Base-by-base conservation (phyloP, 192 early-diverging fungal species). In the Coemansia asiatica region DNA sequence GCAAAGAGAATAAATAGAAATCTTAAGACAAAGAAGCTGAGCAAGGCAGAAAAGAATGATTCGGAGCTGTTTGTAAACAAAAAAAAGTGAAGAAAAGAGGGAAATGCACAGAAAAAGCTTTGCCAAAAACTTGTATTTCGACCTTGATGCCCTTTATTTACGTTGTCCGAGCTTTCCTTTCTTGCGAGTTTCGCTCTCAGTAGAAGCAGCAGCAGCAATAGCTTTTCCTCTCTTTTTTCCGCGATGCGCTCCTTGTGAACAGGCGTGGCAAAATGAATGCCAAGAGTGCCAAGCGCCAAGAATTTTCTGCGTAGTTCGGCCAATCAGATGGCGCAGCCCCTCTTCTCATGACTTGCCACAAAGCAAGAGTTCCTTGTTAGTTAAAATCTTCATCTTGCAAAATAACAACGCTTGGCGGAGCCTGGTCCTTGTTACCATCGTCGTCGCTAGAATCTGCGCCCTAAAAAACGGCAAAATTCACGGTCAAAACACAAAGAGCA, bases 381-480 rank as follows among this genome's bases (percentile, higher is more conserved):
- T 29, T 21, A n/a, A 60, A 67, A 29, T 67, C 66, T 26, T 67
- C 66, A 58, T 67, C 66, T 51, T 60, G 46, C 7, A 67, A 58
- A 47, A 67, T 44, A 7, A 53, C 66, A 40, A 67, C 4, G 16
- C n/a, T 51, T 40, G 63, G 56, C 56, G 56, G 35, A 19, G 56
- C 27, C 26, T 29, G 26, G 53, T 55, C 29, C n/a, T 28, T 10
- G 53, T 26, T n/a, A n/a, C n/a, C 23, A 0, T 7, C 23, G 50
- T 3, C 53, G 25, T 55, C 26, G 40, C 57, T 21, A 23, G 40
- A 2, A 44, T 13, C 40, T 44, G 40, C 40, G 40, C 40, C 40
- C 40, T 44, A 44, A 5, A 44, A n/a, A 44, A 12, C 40, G 40
- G 40, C 40, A 44, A 44, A 44, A 44, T 12, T 2, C 40, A 44